Conservation (phyloP, 2,329 filamentous ascomycete genomes). For the Gnomoniopsis smithogilvyi region DNA sequence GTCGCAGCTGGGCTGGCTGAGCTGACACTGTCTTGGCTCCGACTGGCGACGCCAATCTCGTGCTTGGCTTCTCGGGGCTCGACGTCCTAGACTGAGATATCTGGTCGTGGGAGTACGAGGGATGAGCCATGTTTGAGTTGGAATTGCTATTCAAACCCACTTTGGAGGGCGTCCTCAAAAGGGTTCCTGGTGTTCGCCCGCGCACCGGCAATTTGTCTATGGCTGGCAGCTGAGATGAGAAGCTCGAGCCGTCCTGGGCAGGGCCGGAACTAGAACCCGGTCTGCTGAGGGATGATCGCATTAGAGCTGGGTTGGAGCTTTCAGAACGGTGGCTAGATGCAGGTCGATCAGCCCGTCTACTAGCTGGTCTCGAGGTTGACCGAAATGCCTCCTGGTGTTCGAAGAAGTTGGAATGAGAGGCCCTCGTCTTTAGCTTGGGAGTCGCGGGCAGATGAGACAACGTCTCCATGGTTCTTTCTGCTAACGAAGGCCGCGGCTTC, state of each 20-base stretch:
- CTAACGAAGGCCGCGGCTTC: conserved; percentile 56
- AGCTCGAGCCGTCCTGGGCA: conserved; percentile 41
- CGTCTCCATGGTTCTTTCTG: conserved; percentile 84
- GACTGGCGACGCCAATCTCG: conserved; percentile 30
- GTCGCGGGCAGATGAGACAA: conserved; percentile 75
- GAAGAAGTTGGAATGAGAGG: conserved; percentile 74
- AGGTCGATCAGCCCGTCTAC: conserved; percentile 42
- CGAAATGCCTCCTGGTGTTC: conserved; percentile 58
- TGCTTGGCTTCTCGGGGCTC: conserved; percentile 36
- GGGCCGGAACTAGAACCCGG: conserved; percentile 53
- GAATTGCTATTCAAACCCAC: conserved; percentile 23
- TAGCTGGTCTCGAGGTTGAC: conserved; percentile 46
- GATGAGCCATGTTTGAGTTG: conserved; percentile 30
- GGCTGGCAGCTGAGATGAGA: conserved; percentile 39
- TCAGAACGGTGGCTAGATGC: conserved; percentile 61
- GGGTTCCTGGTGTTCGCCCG: conserved; percentile 30
- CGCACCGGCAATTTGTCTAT: conserved; percentile 42
- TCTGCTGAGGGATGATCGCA: conserved; percentile 46
- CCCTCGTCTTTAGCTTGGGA: conserved; percentile 63
- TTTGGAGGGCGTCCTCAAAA: conserved; percentile 31
- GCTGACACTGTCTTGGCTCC: conserved; percentile 45
- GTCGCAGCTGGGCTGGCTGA: conserved; percentile 45
- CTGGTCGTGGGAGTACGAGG: conserved; percentile 26
- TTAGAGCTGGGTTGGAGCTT: conserved; percentile 49
- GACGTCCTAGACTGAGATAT: conserved; percentile 31